These are phyloP conservation scores for Tylopilus sp. DNA, from an alignment of 768 basidiomycete genomes.

Conservation along the genomic window DNA sequence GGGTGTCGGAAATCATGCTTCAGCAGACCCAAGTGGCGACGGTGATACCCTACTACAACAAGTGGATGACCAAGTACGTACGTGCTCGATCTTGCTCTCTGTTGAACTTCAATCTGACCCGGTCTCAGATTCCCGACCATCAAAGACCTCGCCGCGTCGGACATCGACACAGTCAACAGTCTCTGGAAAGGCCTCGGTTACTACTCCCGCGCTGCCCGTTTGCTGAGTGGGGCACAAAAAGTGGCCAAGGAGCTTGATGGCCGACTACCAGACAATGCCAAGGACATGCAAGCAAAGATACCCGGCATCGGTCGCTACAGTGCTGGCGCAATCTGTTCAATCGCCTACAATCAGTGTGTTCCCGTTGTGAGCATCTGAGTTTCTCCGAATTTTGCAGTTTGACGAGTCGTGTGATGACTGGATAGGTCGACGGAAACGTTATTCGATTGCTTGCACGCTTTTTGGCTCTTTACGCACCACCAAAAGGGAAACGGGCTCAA, in stretches of 20 bases:
- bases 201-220: constrained; percentile 79
- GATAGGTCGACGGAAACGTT: constrained; percentile 86
- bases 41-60: constrained; percentile 90
- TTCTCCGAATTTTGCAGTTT: neutral
- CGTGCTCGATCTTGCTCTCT: neutral
- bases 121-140: constrained; percentile 74
- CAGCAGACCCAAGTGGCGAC: constrained; percentile 94
- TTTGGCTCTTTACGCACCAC: constrained; percentile 76
- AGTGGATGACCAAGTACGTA: constrained; percentile 78
- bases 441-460: constrained; percentile 81
- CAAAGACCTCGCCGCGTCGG: constrained; percentile 62
- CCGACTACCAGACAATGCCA: constrained; percentile 73
- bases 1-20: constrained; percentile 92
- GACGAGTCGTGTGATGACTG: neutral
- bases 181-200: constrained; percentile 93
- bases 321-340: constrained; percentile 80
- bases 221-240: constrained; percentile 82
- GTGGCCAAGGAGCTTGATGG: constrained; percentile 65
- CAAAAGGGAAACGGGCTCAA: constrained; percentile 74
- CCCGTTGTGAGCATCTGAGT: constrained; percentile 65
- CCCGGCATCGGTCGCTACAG: constrained; percentile 90
- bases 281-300: constrained; percentile 76
- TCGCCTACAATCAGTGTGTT: constrained; percentile 79
- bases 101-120: neutral
- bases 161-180: constrained; percentile 81